Evolutionary conservation across 1,139 yeast genomes (phyloP), one percentile per base, ranked within the genome.

Genomic region (Pichia terricola): DNA sequence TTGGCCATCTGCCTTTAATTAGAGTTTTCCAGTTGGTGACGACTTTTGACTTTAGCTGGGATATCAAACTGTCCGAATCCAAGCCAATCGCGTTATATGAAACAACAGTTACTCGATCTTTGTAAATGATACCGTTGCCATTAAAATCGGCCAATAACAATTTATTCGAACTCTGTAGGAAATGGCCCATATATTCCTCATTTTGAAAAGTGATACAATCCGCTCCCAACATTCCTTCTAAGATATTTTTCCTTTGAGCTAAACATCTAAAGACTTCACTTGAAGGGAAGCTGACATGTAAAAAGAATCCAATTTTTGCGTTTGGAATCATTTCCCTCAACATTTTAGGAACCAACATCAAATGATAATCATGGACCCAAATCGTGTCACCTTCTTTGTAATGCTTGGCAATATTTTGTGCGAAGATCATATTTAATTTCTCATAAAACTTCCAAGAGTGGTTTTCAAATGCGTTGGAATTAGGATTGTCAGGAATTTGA

Each of bases 361-460:
- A 69, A 64, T 91, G 97, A 60, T 91, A 91, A 65, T 91, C 98
- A 60, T 91, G 95, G 48, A 91, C 72, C 97, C 97, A 91, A 46
- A 91, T 73, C 40, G 77, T 68, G 57, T 83, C 87, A 34, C 81
- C 87, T 11, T 76, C 79, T 47, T 73, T 66, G 61, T 88, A 88
- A 1, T 70, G 66, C 38, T 73, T 73, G 4, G 83, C 76, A 40
- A 89, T 72, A 53, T 75, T 75, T 49, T 88, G 85, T 0, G 97
- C 97, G 55, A 89, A 75, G 43, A 77, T 65, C 60, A 82, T 87
- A 57, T 91, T 91, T 52, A 89, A 70, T 3, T 72, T 67, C 53
- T 77, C 77, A 61, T 91, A 91, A 57, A 83, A 81, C 36, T 79
- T 79, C 96, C 96, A 91, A 0, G 96, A 85, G 60, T 88, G 94